Conservation (phyloP, 1,284 basidiomycete species). For the Microstroma glucosiphilum region DNA sequence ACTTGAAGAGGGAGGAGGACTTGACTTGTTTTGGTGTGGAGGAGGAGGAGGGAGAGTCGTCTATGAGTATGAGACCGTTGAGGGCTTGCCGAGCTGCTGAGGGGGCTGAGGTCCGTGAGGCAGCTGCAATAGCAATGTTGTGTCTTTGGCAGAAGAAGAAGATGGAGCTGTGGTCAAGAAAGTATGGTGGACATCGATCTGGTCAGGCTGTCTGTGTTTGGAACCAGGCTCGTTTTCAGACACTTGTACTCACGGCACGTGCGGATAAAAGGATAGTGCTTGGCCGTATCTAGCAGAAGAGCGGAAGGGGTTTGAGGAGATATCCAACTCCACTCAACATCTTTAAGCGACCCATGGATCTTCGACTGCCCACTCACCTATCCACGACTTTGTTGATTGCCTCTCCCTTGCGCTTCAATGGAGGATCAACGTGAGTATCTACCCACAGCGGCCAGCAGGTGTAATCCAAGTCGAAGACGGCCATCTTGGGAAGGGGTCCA, state of each 20-base stretch:
- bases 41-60: conserved; percentile 12
- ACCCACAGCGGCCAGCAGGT: conserved; percentile 48
- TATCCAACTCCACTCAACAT: not conserved
- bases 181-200: not conserved
- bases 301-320: conserved; percentile 1
- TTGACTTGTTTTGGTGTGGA: conserved; percentile 7
- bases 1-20: conserved; percentile 29
- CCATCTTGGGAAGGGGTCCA: conserved; percentile 27
- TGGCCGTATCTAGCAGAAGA: conserved; percentile 24
- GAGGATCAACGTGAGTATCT: conserved; percentile 41
- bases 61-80: conserved; percentile 27
- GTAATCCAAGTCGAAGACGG: conserved; percentile 46
- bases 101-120: conserved; percentile 39
- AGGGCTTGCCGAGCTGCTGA: conserved; percentile 38
- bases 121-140: conserved; percentile 32
- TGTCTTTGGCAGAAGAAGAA: conserved; percentile 26
- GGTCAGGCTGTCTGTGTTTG: not conserved
- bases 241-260: conserved; percentile 27
- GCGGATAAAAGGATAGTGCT: conserved; percentile 34
- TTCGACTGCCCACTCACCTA: conserved; percentile 10
- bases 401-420: conserved; percentile 23
- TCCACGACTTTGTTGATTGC: conserved; percentile 39
- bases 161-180: conserved; percentile 18
- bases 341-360: not conserved
- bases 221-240: not conserved